Conservation (phyloP, 257 asterid genomes). For the Solanum tarijense region DNA sequence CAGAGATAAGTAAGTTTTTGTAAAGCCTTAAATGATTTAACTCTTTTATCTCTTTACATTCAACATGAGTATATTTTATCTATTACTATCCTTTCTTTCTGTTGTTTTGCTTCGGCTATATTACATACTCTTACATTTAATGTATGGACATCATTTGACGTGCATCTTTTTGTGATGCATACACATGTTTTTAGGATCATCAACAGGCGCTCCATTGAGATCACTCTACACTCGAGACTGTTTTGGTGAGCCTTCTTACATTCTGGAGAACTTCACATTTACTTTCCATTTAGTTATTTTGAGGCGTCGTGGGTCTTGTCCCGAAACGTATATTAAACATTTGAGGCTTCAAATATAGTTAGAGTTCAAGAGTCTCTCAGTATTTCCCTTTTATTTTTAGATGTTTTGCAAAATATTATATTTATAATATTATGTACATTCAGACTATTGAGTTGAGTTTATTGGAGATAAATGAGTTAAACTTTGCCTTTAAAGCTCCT, state of each 20-base stretch:
- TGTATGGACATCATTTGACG: too few relatives aligned
- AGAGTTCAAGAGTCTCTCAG: not conserved
- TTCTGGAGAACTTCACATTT: not conserved
- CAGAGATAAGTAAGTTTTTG: too few relatives aligned
- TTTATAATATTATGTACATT: not conserved
- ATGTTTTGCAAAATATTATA: not conserved
- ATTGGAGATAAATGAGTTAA: not conserved
- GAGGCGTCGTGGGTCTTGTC: not conserved
- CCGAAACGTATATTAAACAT: not conserved
- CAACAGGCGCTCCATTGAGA: not conserved
- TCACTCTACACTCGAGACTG: not conserved
- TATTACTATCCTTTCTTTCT: too few relatives aligned
- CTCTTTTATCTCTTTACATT: too few relatives aligned
- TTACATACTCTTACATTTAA: too few relatives aligned
- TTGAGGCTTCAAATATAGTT: not conserved
- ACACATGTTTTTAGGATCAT: not conserved
- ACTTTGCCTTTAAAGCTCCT: not conserved
- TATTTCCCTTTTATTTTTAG: too few relatives aligned
- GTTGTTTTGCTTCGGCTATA: too few relatives aligned
- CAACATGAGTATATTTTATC: too few relatives aligned
- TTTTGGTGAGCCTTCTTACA: not conserved
- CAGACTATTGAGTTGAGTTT: not conserved
- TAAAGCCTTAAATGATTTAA: too few relatives aligned
- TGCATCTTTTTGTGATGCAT: not conserved
- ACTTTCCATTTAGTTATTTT: not conserved